phyloP scores from a whole-genome alignment of 2,329 filamentous ascomycete species.

The Rutstroemia sp. region DNA sequence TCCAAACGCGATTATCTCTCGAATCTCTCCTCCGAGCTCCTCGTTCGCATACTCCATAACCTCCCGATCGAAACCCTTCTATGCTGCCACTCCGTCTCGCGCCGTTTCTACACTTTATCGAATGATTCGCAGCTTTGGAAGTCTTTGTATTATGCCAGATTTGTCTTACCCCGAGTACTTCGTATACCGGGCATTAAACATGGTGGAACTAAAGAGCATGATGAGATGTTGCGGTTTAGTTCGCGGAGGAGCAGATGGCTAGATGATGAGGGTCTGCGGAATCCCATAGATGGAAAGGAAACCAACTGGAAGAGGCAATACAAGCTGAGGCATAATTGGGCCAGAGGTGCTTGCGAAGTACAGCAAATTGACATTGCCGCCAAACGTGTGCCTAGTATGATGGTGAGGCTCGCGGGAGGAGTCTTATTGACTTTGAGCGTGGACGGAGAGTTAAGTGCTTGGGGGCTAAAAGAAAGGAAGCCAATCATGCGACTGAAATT shows the following conservation, averaged over 20 bases:
- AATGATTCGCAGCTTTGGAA: slow-evolving; percentile 89
- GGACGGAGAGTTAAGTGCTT: slow-evolving; percentile 64
- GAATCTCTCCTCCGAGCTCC: slow-evolving; percentile 74
- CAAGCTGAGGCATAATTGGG: slow-evolving; percentile 86
- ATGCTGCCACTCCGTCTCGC: slow-evolving; percentile 57
- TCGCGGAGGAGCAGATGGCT: slow-evolving; percentile 45
- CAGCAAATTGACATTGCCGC: slow-evolving; percentile 57
- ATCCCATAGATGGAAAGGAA: slow-evolving; percentile 23
- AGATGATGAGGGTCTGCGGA: slow-evolving; percentile 29
- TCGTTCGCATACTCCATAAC: slow-evolving; percentile 75
- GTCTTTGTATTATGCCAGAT: slow-evolving; percentile 76
- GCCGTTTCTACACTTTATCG: slow-evolving; percentile 63
- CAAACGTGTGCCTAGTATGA: slow-evolving; percentile 42
- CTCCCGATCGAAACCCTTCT: slow-evolving; percentile 65
- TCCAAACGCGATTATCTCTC: slow-evolving; percentile 54
- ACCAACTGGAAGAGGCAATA: slow-evolving; percentile 87
- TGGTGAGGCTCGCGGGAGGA: slow-evolving; percentile 72
- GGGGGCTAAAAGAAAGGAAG: slow-evolving; percentile 60
- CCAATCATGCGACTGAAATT: slow-evolving; percentile 47
- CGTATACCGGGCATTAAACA: slow-evolving; percentile 62
- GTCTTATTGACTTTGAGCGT: slow-evolving; percentile 71
- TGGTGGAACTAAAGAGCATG: slow-evolving; percentile 9
- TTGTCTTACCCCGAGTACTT: slow-evolving; percentile 73
- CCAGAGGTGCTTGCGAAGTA: slow-evolving; percentile 70
- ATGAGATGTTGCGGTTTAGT: slow-evolving; percentile 22